Evolutionary conservation across 768 basidiomycete genomes (phyloP), one percentile per base, ranked within the genome.

Genomic region (Lyophyllum shimeji): DNA sequence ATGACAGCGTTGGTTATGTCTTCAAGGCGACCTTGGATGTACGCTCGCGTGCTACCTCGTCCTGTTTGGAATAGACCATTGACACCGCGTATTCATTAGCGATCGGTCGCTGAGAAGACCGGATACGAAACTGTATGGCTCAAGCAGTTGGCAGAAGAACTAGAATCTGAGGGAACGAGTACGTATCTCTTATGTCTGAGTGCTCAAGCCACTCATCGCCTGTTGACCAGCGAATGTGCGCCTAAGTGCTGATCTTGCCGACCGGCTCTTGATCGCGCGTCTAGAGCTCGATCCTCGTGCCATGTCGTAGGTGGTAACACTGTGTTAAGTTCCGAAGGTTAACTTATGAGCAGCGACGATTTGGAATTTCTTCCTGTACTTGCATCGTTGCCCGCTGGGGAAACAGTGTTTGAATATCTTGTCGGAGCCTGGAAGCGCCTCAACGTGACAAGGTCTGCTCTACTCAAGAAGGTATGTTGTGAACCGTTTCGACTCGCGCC

Each of bases 361-460:
- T 69, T 87, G n/a, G 89, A 90, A 20, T 89, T 84, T 67, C 73
- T 87, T 33, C 75, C 85, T 5, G 85, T 91, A 17, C 69, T 92
- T 1, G 89, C 89, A 2, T 89, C 88, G 21, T 74, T 98, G 17
- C 93, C 94, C 8, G 60, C 82, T 7, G 72, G 85, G 52, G 85
- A 93, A 69, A 94, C 95, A 0, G 79, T 84, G 0, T 93, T 96
- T 56, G 93, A 97, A 65, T 98, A 93, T 67, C 78, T 99, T 21
- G 81, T 93, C 8, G 89, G 89, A 18, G 89, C 90, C 64, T 99
- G 96, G 96, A 94, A 92, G 71, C 82, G 95, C n/a, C 62, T 90
- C 40, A 89, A 90, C 59, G 59, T 72, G 7, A 78, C 79, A 13
- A 76, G 78, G 56, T 70, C 77, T 37, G 73, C 77, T 17, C 66